Percentiles rank a stretch among this genome's conserved stretches.
Evolutionary conservation across 2,329 filamentous ascomycete genomes (phyloP).

Genomic region (Talaromyces sp.): DNA sequence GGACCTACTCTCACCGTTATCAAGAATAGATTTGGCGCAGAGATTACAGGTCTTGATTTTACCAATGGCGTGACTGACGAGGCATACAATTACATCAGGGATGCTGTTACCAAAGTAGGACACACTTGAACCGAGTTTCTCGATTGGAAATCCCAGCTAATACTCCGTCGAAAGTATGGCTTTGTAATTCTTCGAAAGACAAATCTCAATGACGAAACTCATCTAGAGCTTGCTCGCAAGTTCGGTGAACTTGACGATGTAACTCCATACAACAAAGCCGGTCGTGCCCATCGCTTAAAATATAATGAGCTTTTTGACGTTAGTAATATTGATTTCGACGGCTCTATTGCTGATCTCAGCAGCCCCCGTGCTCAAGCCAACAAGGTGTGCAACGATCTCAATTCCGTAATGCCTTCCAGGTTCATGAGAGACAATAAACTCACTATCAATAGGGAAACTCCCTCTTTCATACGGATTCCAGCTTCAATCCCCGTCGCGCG

Average conservation of each 20-base stretch:
- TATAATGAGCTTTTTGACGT: slow-evolving; percentile 57
- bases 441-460: slow-evolving; percentile 41
- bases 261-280: slow-evolving; percentile 47
- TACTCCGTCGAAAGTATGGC: slow-evolving; percentile 44
- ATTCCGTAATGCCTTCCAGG: neutral
- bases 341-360: slow-evolving; percentile 41
- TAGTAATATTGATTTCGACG: slow-evolving; percentile 53
- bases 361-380: slow-evolving; percentile 42
- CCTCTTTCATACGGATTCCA: slow-evolving; percentile 55
- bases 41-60: neutral
- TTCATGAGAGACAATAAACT: neutral
- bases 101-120: neutral
- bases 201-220: slow-evolving; percentile 48
- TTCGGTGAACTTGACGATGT: slow-evolving; percentile 58
- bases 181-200: slow-evolving; percentile 53
- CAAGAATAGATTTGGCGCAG: neutral
- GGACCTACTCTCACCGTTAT: neutral
- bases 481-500: slow-evolving; percentile 55
- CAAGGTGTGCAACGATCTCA: slow-evolving; percentile 28
- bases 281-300: slow-evolving; percentile 47
- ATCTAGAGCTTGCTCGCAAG: slow-evolving; percentile 50
- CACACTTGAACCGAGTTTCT: no score
- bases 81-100: neutral
- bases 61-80: neutral
- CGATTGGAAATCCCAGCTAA: neutral